Evolutionary conservation across 495 filamentous ascomycete genomes (phyloP), one percentile per base, ranked within the genome.

Genomic region (Monascus purpureus): DNA sequence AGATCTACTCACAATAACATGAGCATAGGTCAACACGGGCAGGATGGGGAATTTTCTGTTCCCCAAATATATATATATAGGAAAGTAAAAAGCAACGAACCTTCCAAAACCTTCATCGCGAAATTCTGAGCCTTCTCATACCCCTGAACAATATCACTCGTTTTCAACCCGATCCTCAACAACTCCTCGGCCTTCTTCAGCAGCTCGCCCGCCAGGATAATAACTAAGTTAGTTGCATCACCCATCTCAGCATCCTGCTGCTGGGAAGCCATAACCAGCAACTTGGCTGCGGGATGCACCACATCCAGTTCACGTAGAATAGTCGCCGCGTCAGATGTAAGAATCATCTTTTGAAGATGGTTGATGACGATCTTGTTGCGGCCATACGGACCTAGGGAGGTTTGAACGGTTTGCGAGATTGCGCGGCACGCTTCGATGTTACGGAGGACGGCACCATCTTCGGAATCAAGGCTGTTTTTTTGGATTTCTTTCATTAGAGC

Each of bases 331-430:
- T 99, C 92, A 28, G 85, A 94, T 37, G 92, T 99, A 37, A 99
- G 70, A 40, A 94, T 88, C 90, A 96, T 94, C 70, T 99, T 99
- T 62, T 94, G 86, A 37, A 99, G 70, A 65, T 99, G 92, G 63
- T 96, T 99, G 69, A 99, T 95, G 65, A 99, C 83, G 57, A 99
- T 94, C 68, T 99, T 99, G 68, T 96, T 99, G 57, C 92, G 82
- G 50, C 92, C 92, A 55, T 90, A 95, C 32, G 92, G 92, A 30
- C 92, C 90, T 23, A 99, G 70, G 29, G 88, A 96, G 30, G 92
- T 95, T 65, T 92, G 83, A 18, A 99, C 92, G 29, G 92, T 99
- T 40, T 77, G 75, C 9, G 92, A 75, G 57, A 99, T 96, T 27
- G 92, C 83, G 46, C 84, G 76, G 67, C 88, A 96, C 55, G 92